phyloP scores from a whole-genome alignment of 805 yeast species.

The Suhomyces canberraensis region DNA sequence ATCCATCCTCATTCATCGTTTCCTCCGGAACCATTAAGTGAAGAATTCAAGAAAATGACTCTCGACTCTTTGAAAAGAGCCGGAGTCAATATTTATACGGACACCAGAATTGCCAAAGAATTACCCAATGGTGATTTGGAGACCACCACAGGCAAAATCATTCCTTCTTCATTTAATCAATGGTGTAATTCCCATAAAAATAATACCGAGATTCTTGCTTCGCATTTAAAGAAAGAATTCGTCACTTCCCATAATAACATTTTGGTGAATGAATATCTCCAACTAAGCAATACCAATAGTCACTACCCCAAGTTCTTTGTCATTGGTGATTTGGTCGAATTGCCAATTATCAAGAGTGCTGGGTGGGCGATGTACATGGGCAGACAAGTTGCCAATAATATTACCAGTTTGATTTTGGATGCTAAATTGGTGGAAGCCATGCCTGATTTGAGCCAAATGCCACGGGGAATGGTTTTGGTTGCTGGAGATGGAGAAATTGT shows the following conservation, averaged over 20 bases:
- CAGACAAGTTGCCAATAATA: conserved; percentile 36
- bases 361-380: conserved; percentile 47
- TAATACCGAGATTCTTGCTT: conserved; percentile 27
- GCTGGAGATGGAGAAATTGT: conserved; percentile 39
- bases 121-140: conserved; percentile 22
- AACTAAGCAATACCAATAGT: conserved; percentile 20
- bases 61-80: conserved; percentile 23
- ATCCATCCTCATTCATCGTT: conserved; percentile 35
- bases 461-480: conserved; percentile 40
- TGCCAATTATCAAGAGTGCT: conserved; percentile 41
- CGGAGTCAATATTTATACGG: conserved; percentile 27
- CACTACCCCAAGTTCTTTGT: conserved; percentile 27
- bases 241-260: conserved; percentile 28
- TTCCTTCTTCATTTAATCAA: conserved; percentile 29
- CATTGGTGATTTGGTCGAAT: conserved; percentile 38
- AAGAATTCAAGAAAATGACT: conserved; percentile 26
- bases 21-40: conserved; percentile 38
- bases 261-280: conserved; percentile 36
- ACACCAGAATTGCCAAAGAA: conserved; percentile 30
- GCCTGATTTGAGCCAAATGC: conserved; percentile 32
- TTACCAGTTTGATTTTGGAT: conserved; percentile 27
- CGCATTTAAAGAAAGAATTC: conserved; percentile 17
- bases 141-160: conserved; percentile 25
- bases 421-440: conserved; percentile 30
- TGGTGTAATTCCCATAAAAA: conserved; percentile 37